Conservation (phyloP, 140 eudicot genomes). For the Stevia rebaudiana region DNA sequence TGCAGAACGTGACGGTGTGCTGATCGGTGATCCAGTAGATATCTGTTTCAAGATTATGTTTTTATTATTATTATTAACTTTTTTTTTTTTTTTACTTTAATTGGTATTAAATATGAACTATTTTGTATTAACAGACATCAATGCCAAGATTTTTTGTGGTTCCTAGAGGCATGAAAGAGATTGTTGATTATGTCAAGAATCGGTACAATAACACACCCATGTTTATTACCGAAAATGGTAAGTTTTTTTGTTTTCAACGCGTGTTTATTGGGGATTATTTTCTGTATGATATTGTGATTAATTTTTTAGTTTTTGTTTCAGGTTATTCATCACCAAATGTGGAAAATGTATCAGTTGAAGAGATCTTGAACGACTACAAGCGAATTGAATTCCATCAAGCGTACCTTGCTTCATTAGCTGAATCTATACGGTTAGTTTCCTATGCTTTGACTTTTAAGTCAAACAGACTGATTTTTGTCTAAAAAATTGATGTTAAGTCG, state of each 20-base stretch:
- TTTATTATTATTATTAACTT: too few species aligned
- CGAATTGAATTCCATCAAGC: conserved; percentile 53
- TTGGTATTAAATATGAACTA: neutral
- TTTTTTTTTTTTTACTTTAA: neutral
- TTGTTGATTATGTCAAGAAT: conserved; percentile 43
- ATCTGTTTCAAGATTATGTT: neutral
- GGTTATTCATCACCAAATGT: conserved; percentile 36
- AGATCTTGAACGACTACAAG: conserved; percentile 43
- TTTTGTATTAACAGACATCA: conserved; percentile 45
- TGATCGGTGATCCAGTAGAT: conserved; percentile 63
- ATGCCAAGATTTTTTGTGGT: conserved; percentile 51
- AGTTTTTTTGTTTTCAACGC: neutral
- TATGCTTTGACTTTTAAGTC: conserved; percentile 22
- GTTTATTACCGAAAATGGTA: conserved; percentile 81
- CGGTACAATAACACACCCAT: conserved; percentile 65
- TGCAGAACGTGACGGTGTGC: conserved; percentile 50
- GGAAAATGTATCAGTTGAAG: conserved; percentile 23
- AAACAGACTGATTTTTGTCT: neutral
- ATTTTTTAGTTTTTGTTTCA: conserved; percentile 5
- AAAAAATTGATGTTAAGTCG: neutral
- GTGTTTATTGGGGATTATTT: neutral
- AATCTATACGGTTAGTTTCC: conserved; percentile 41
- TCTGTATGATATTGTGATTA: neutral
- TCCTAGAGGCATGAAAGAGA: conserved; percentile 76
- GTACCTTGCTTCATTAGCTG: conserved; percentile 53